Evolutionary conservation across 768 basidiomycete species (phyloP).

Genomic region (Strobilomyces echinocephalus): DNA sequence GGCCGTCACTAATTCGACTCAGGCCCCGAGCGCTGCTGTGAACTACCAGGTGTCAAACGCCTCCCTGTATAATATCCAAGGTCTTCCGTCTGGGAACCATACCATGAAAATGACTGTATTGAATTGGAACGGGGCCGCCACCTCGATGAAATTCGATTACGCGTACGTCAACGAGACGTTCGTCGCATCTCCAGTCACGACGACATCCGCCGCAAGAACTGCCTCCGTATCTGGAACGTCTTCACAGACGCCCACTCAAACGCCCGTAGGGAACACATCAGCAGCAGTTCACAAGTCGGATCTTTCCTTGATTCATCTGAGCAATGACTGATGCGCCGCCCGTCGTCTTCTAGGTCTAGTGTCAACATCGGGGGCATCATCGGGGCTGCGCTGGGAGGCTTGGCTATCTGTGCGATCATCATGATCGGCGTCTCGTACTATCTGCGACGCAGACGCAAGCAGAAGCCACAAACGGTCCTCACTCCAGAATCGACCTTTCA

Average conservation of each 20-base stretch:
- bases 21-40: slow-evolving; percentile 4
- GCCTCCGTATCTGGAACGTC: neutral
- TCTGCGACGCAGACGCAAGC: slow-evolving; percentile 4
- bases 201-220: neutral
- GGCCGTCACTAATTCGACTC: slow-evolving; percentile 1
- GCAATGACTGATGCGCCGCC: slow-evolving; percentile 1
- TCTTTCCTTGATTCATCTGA: neutral
- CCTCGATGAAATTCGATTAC: slow-evolving; percentile 27
- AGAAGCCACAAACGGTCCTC: neutral
- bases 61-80: slow-evolving; percentile 15
- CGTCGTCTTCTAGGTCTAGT: neutral
- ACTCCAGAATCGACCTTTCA: neutral
- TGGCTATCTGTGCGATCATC: neutral
- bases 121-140: slow-evolving; percentile 13
- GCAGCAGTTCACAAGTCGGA: slow-evolving; percentile 6
- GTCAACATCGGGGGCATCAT: slow-evolving; percentile 10
- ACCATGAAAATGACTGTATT: slow-evolving; percentile 21
- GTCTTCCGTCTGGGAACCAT: slow-evolving; percentile 14
- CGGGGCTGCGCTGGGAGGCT: slow-evolving; percentile 14
- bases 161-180: slow-evolving; percentile 23
- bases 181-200: neutral
- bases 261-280: neutral
- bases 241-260: neutral
- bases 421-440: slow-evolving; percentile 5
- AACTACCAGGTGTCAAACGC: slow-evolving; percentile 21